Conservation (phyloP, 805 yeast species). For the Metschnikowia kofuensis region DNA sequence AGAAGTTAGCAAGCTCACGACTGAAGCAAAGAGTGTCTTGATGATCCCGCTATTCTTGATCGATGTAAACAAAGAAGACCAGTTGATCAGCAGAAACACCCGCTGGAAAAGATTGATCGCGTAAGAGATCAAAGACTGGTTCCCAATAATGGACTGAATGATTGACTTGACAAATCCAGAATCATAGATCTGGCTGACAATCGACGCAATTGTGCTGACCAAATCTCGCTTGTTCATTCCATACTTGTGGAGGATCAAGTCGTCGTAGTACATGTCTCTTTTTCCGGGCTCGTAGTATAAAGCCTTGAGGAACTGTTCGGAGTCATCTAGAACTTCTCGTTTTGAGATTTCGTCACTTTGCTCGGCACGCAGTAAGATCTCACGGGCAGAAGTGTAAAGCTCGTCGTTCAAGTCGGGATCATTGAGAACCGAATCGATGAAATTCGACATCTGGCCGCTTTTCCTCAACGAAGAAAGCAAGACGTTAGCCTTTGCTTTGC, state of each 20-base stretch:
- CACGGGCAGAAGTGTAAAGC: slow-evolving; percentile 11
- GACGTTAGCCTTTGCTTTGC: slow-evolving; percentile 16
- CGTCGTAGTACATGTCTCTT: slow-evolving; percentile 12
- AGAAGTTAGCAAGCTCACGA: slow-evolving; percentile 16
- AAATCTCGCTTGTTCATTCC: slow-evolving; percentile 18
- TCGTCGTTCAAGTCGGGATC: slow-evolving; percentile 18
- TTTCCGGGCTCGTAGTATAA: slow-evolving; percentile 10
- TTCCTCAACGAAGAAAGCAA: slow-evolving; percentile 14
- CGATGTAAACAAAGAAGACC: slow-evolving; percentile 19
- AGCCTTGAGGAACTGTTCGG: slow-evolving; percentile 12
- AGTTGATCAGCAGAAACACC: slow-evolving; percentile 23
- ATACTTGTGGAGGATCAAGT: slow-evolving; percentile 6
- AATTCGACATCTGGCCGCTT: slow-evolving; percentile 13
- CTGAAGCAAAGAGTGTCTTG: slow-evolving; percentile 13
- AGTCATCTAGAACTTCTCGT: slow-evolving; percentile 10
- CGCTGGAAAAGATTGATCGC: slow-evolving; percentile 21
- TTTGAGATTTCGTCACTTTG: slow-evolving; percentile 4
- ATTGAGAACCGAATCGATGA: slow-evolving; percentile 17
- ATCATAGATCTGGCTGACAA: slow-evolving; percentile 21
- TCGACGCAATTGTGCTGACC: slow-evolving; percentile 15
- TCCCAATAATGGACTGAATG: slow-evolving; percentile 23
- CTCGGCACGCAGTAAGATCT: slow-evolving; percentile 3
- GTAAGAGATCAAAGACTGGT: slow-evolving; percentile 19
- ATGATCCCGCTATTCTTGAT: slow-evolving; percentile 28
- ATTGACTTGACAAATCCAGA: slow-evolving; percentile 23